Evolutionary conservation across 148 eudicot genomes (phyloP).

Genomic region (Drosera capensis): DNA sequence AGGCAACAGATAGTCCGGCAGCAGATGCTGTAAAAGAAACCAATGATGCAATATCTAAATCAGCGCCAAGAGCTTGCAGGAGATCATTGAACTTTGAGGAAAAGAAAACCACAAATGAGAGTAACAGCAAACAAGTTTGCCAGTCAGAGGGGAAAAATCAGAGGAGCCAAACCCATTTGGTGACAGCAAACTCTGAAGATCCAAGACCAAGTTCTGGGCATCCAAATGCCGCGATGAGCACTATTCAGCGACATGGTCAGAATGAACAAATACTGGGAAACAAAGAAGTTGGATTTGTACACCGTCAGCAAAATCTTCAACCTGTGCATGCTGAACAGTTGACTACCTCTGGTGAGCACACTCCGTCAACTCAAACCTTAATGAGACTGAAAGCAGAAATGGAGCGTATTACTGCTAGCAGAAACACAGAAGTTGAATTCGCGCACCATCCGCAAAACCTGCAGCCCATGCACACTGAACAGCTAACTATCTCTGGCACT

Average conservation of each 20-base stretch:
- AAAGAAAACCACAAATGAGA: slow-evolving; percentile 8
- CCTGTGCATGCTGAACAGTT: slow-evolving; percentile 8
- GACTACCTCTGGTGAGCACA: slow-evolving; percentile 3
- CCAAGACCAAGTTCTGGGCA: slow-evolving; percentile 3
- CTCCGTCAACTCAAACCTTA: slow-evolving; percentile 5
- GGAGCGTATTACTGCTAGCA: slow-evolving; percentile 14
- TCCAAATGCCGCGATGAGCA: slow-evolving; percentile 1
- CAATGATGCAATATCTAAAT: slow-evolving; percentile 5
- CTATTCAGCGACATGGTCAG: slow-evolving; percentile 4
- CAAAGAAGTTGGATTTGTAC: slow-evolving; percentile 8
- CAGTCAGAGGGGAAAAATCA: slow-evolving; percentile 10
- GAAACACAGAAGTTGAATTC: no score
- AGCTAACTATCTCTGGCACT: no score
- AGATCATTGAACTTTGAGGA: slow-evolving; percentile 33
- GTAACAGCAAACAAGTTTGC: slow-evolving; percentile 3
- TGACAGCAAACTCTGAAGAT: slow-evolving; percentile 15
- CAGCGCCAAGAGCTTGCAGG: slow-evolving; percentile 26
- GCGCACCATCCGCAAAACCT: no score
- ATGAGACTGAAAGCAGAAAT: slow-evolving; percentile 9
- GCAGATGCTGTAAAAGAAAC: slow-evolving; percentile 4
- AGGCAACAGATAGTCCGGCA: slow-evolving; percentile 6
- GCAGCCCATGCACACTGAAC: no score
- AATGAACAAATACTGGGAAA: slow-evolving; percentile 6
- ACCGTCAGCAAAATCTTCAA: slow-evolving; percentile 3
- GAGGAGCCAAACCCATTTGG: slow-evolving; percentile 5